These are phyloP conservation scores for Coniochaeta ligniaria DNA, from an alignment of 2,329 filamentous ascomycete genomes.

Conservation along the genomic window DNA sequence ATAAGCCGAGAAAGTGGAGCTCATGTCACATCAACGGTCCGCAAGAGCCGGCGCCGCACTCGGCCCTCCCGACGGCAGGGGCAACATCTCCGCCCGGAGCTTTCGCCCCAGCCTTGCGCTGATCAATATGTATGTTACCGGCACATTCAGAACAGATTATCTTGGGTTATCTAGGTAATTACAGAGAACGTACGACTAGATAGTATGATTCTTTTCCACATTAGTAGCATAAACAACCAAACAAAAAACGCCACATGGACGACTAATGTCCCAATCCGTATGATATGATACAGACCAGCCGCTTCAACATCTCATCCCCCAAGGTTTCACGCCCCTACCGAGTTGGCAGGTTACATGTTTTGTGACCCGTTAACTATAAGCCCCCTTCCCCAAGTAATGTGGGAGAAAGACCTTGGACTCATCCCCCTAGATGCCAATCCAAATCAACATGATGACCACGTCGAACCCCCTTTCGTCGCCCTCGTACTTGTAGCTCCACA, in stretches of 20 bases:
- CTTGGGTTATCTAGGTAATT: background rate
- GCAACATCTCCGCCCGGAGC: background rate
- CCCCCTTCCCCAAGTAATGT: too few relatives aligned
- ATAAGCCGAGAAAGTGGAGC: background rate
- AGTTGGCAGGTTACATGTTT: background rate
- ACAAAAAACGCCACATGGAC: background rate
- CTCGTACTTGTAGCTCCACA: conserved; percentile 78
- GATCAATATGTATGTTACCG: background rate
- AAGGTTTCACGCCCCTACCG: background rate
- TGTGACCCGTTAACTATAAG: too few relatives aligned
- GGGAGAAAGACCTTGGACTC: background rate
- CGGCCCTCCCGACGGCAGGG: background rate
- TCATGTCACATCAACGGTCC: background rate
- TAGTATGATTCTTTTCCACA: background rate
- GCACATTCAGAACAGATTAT: background rate
- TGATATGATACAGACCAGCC: background rate
- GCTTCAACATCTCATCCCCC: background rate
- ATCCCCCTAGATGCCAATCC: conserved; percentile 57
- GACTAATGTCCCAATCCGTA: background rate
- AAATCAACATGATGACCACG: conserved; percentile 67
- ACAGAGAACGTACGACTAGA: background rate
- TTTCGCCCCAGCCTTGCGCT: background rate
- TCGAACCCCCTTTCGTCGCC: conserved; percentile 61
- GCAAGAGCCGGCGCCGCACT: background rate
- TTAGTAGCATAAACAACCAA: background rate